Evolutionary conservation across 2,329 filamentous ascomycete species (phyloP), one percentile per base, ranked within the genome.

Genomic region (Colletotrichum liriopes): DNA sequence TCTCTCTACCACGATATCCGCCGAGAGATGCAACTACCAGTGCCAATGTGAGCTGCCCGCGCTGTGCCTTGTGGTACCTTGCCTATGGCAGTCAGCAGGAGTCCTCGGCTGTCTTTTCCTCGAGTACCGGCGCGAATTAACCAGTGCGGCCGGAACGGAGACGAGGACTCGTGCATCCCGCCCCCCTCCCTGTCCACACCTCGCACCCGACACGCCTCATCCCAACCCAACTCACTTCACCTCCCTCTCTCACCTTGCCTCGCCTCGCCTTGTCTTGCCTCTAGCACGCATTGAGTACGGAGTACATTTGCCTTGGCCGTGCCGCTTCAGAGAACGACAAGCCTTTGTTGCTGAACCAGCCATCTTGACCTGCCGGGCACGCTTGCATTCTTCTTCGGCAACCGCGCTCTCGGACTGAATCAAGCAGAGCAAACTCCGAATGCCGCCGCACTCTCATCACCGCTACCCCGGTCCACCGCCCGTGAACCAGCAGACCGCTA

Each of bases 41-140:
- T 58, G 20, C 12, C 35, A 39, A 58, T 55, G 55, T 26, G 23
- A n/a, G 35, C 35, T 43, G 37, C 37, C 37, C 7, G 41, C 51
- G 55, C 26, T 39, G 45, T 39, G 52, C 52, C 43, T 58, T 23
- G 26, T 43, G 29, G 26, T 45, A 29, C 58, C 62, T 65, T 35
- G 37, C 32, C 32, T 29, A n/a, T 37, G 29, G 20, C 32, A 55
- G 18, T 9, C 20, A 23, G 52, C 14, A 52, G 23, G 49, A 37
- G 35, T 9, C 26, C 18, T 43, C 59, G 59, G 43, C 12, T 61
- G 58, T 6, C 14, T 16, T 37, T 49, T 43, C 65, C 45, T 67
- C 47, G 60, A 63, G 47, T 63, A 60, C 67, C 67, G 67, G 47
- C 39, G 47, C 45, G 47, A 45, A 32, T 65, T 52, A 35, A 66